Base-by-base conservation (phyloP, 1,284 basidiomycete genomes). In the Naganishia sp. region DNA sequence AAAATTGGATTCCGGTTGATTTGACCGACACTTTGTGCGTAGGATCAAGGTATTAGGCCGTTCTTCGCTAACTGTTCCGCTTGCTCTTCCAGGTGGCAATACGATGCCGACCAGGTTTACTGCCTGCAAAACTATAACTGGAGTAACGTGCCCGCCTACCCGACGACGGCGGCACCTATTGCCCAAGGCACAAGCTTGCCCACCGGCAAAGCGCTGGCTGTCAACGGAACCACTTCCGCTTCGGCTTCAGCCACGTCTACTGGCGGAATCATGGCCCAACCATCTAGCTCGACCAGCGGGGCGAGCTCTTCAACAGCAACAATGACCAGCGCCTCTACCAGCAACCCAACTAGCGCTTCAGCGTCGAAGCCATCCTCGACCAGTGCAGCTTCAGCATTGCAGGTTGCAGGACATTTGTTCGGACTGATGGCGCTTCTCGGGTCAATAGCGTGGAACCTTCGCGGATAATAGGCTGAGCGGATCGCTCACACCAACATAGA, bases 1-100 rank as follows among this genome's bases (percentile, higher is more conserved):
- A 76, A 47, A 70, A 70, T 32, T 76, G 75, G 75, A 72, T 75
- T 42, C 74, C 73, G 7, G 67, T 68, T 23, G 73, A 75, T 57
- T 70, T 73, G 5, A 67, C 67, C 7, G 74, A 75, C 52, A 72
- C 69, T 28, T 66, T 75, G 72, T 73, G 63, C 61, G 71, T 45
- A 13, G 6, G 4, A 39, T 39, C 2, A 39, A 39, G 43, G 25
- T 35, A n/a, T 21, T 23, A 1, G 21, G 47, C 4, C 5, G 3
- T 2, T 39, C 45, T 25, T 35, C 41, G 32, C 42, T 31, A 11
- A 43, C 9, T 50, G 21, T n/a, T 31, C 21, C 6, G 25, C 45
- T 21, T 7, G 21, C 15, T 13, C 6, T 41, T n/a, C 13, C 43
- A 66, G 65, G 31, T 66, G 45, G 43, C 41, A 39, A 55, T 66